phyloP scores from a whole-genome alignment of 345 rosid species.

The Tarenaya hassleriana region DNA sequence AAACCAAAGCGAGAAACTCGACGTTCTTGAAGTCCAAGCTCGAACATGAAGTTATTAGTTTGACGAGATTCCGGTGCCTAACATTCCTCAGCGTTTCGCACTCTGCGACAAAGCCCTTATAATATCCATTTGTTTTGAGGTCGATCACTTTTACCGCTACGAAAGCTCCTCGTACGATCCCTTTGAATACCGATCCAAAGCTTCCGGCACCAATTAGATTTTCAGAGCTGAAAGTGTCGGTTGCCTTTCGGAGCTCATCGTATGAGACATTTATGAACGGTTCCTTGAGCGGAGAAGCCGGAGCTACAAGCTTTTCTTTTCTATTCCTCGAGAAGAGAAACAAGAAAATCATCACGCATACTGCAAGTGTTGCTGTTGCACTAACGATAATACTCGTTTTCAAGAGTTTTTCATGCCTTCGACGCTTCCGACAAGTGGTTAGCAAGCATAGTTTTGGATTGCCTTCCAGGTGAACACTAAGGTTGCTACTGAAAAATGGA shows the following conservation, averaged over 20 bases:
- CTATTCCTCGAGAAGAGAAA: too few species aligned
- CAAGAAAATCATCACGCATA: slow-evolving; percentile 19
- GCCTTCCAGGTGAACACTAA: slow-evolving; percentile 26
- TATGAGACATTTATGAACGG: slow-evolving; percentile 36
- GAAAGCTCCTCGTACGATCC: slow-evolving; percentile 12
- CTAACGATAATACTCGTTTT: slow-evolving; percentile 19
- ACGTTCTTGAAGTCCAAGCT: slow-evolving; percentile 34
- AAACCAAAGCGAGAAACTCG: slow-evolving; percentile 51
- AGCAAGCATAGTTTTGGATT: slow-evolving; percentile 32
- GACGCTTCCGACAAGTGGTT: slow-evolving; percentile 15
- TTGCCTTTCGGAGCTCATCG: slow-evolving; percentile 39
- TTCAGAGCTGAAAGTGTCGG: slow-evolving; percentile 28
- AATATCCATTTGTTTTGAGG: slow-evolving; percentile 27
- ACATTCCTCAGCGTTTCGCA: slow-evolving; percentile 42
- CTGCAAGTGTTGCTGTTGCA: slow-evolving; percentile 6
- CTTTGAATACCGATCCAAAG: slow-evolving; percentile 37
- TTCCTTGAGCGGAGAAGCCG: slow-evolving; percentile 19
- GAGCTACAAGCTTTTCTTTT: slow-evolving; percentile 21
- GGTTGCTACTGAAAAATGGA: slow-evolving; percentile 33
- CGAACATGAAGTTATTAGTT: slow-evolving; percentile 47
- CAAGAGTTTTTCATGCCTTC: slow-evolving; percentile 2
- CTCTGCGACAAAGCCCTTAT: slow-evolving; percentile 41
- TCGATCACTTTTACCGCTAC: slow-evolving; percentile 45
- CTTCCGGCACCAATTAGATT: slow-evolving; percentile 46
- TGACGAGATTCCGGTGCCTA: slow-evolving; percentile 50